A percentile compares a stretch with the other conserved stretches of the same genome.
Evolutionary conservation across 2,329 filamentous ascomycete species (phyloP).

Genomic region (Sordariomycetes sp.): DNA sequence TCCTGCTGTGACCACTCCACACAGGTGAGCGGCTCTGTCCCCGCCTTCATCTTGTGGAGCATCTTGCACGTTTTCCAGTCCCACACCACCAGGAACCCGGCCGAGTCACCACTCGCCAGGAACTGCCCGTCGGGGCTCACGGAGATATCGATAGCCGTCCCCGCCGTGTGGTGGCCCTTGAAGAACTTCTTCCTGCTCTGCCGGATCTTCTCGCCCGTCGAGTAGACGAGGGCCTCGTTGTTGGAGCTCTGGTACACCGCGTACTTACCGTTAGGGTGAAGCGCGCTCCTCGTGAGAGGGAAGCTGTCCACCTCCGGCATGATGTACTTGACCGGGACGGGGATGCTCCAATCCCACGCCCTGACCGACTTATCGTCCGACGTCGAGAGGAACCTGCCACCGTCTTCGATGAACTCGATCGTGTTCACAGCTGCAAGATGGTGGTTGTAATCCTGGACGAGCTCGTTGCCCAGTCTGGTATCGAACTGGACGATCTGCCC

Average conservation of each 20-base stretch:
- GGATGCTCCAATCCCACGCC: conserved; percentile 97
- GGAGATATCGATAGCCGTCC: conserved; percentile 80
- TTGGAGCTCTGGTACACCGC: conserved; percentile 88
- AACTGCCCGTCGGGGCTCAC: conserved; percentile 89
- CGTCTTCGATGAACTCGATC: conserved; percentile 89
- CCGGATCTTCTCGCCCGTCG: conserved; percentile 86
- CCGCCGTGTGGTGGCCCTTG: conserved; percentile 89
- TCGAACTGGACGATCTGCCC: conserved; percentile 99
- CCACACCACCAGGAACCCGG: conserved; percentile 89
- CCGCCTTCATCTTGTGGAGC: conserved; percentile 89
- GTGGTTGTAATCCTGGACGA: conserved; percentile 96
- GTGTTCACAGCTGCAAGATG: conserved; percentile 97
- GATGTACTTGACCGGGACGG: conserved; percentile 96
- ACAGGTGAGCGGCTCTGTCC: conserved; percentile 71
- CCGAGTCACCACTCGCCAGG: conserved; percentile 73
- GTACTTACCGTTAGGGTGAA: conserved; percentile 85
- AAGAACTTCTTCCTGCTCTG: conserved; percentile 97
- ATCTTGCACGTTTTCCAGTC: conserved; percentile 99
- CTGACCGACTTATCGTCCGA: conserved; percentile 93
- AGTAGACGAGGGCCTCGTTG: conserved; percentile 95
- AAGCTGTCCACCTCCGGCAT: conserved; percentile 92
- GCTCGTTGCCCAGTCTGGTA: conserved; percentile 58
- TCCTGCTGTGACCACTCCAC: conserved; percentile 97
- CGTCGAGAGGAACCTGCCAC: conserved; percentile 92
- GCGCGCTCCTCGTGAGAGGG: conserved; percentile 72